Evolutionary conservation across 352 stramenopile genomes (phyloP).

Genomic region (Lagenidium sp.): DNA sequence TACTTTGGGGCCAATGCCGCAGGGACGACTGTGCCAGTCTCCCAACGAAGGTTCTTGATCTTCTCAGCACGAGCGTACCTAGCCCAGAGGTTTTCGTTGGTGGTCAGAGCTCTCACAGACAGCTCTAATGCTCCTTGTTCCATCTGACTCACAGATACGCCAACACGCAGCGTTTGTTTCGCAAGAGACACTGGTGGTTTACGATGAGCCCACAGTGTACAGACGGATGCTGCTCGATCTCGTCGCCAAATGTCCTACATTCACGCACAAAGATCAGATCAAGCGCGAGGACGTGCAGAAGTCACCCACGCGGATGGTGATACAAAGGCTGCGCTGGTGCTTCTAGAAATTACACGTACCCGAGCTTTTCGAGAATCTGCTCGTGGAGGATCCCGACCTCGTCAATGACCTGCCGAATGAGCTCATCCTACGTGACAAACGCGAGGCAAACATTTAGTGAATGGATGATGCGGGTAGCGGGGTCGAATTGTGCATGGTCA

Average conservation of each 20-base stretch:
- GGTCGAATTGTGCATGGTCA: too few relatives aligned
- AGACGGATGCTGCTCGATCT: slow-evolving; percentile 46
- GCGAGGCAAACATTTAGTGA: too few relatives aligned
- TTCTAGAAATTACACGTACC: too few relatives aligned
- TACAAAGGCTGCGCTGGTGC: too few relatives aligned
- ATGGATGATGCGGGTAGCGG: too few relatives aligned
- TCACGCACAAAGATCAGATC: background rate
- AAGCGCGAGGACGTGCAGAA: background rate
- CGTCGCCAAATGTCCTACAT: slow-evolving; percentile 46
- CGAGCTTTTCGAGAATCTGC: slow-evolving; percentile 67
- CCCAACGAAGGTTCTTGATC: slow-evolving; percentile 86
- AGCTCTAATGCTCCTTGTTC: too few relatives aligned
- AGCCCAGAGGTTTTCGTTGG: too few relatives aligned
- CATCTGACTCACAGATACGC: slow-evolving; percentile 78
- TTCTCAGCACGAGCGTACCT: slow-evolving; percentile 76
- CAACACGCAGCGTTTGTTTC: slow-evolving; percentile 86
- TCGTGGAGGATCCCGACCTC: slow-evolving; percentile 57
- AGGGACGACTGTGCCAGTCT: slow-evolving; percentile 85
- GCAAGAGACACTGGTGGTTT: slow-evolving; percentile 83
- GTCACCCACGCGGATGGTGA: too few relatives aligned
- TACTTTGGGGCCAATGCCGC: slow-evolving; percentile 61
- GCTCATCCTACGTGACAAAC: slow-evolving; percentile 67
- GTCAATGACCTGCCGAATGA: slow-evolving; percentile 73
- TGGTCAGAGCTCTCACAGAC: too few relatives aligned
- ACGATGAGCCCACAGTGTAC: slow-evolving; percentile 79